Evolutionary conservation across 306 rosid genomes (phyloP).

Genomic region (Prunus campanulata): DNA sequence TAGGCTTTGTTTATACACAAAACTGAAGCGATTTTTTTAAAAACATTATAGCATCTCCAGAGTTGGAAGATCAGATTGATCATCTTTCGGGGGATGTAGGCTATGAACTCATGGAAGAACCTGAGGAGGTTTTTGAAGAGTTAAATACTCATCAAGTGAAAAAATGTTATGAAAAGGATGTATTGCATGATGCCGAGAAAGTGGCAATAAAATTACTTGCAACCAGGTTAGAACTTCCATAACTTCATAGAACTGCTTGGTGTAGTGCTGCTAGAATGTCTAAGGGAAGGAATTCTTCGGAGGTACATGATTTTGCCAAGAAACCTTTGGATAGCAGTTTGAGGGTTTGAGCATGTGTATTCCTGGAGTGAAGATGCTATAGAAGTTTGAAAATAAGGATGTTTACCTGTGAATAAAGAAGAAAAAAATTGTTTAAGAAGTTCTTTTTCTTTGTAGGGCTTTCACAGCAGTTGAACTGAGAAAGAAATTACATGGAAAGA

Average conservation of each 20-base stretch:
- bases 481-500: slow-evolving; percentile 66
- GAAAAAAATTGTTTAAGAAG: slow-evolving; percentile 2
- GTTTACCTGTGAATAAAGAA: slow-evolving; percentile 10
- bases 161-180: slow-evolving; percentile 29
- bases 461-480: slow-evolving; percentile 69
- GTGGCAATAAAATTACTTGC: slow-evolving; percentile 70
- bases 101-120: slow-evolving; percentile 44
- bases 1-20: neutral
- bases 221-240: slow-evolving; percentile 45
- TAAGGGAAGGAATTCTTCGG: neutral
- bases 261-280: neutral
- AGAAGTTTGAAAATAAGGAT: neutral
- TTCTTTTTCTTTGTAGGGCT: slow-evolving; percentile 50
- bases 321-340: neutral
- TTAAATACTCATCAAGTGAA: slow-evolving; percentile 29
- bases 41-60: slow-evolving; percentile 17
- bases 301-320: neutral
- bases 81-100: slow-evolving; percentile 29
- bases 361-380: neutral
- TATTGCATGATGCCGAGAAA: slow-evolving; percentile 52
- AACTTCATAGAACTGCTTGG: neutral
- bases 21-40: neutral
- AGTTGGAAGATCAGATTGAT: slow-evolving; percentile 16
- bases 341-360: neutral
- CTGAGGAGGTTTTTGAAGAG: slow-evolving; percentile 40